Base-by-base conservation (phyloP, 1,139 yeast species). In the Geotrichum aggregatum region DNA sequence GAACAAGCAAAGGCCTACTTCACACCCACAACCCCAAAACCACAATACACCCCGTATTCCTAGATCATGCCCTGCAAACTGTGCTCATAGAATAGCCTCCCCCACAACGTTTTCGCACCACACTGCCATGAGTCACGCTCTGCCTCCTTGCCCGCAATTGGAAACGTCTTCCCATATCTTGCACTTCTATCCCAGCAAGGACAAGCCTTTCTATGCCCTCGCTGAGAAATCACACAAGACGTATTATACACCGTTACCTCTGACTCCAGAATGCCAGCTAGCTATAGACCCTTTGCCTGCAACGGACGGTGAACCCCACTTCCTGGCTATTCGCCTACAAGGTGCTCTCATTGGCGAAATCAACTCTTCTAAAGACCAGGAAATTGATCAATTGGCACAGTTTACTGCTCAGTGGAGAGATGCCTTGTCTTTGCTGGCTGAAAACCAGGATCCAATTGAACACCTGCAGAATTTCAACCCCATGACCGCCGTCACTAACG, bases 351-450 rank as follows among this genome's bases (percentile, higher is more conserved):
- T 53, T 28, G 56, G 56, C 34, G 36, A 35, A 3, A 40, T 53
- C 35, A 31, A 21, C 28, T 34, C 30, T 13, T 19, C 44, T 4
- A 35, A 33, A 2, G 38, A 39, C 8, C 4, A 14, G 11, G 39
- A 44, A 19, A 39, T 50, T 5, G 43, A 40, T 26, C 34, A 28
- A n/a, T 41, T 50, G 31, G 49, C 49, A 3, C 36, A 44, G 18
- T 50, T 50, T 21, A 39, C 49, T 6, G 49, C 49, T 24, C 55
- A 56, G 16, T 42, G 21, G 59, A 54, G 49, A 61, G 52, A 47
- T 26, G 52, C 52, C 16, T 26, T 53, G 28, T 18, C 21, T 21
- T 26, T 21, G 18, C 41, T 39, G 26, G 36, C 34, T 19, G 35
- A 33, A 39, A 44, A 8, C 14, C 22, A 6, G 35, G 16, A 11